Percentiles rank a stretch among this genome's conserved stretches.
These are phyloP conservation scores for Fraxinus dipetala DNA, from an alignment of 305 asterid genomes.

Conservation along the genomic window DNA sequence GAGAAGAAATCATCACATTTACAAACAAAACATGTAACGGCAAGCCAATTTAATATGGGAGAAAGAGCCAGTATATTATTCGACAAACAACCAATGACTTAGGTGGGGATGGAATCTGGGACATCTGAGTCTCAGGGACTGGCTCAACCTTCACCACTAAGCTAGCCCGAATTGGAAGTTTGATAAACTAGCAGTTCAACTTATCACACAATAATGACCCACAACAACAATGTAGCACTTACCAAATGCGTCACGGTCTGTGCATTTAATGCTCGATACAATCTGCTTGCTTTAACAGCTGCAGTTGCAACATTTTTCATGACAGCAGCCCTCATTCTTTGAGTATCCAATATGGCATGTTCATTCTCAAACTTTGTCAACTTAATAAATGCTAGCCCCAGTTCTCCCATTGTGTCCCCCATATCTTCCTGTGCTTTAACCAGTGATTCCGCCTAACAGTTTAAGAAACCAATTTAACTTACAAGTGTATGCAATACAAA, in stretches of 20 bases:
- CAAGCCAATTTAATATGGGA: neutral
- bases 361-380: constrained; percentile 82
- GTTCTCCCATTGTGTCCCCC: constrained; percentile 89
- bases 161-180: neutral
- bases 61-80: neutral
- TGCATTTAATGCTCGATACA: constrained; percentile 67
- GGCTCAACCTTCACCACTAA: neutral
- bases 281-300: constrained; percentile 87
- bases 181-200: neutral
- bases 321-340: constrained; percentile 72
- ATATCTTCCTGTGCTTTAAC: constrained; percentile 86
- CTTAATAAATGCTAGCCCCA: constrained; percentile 81
- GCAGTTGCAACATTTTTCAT: constrained; percentile 80
- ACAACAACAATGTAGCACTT: constrained; percentile 33
- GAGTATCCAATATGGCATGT: constrained; percentile 55
- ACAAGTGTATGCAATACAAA: constrained; percentile 9
- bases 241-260: constrained; percentile 78
- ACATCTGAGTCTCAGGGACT: neutral
- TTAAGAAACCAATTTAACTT: constrained; percentile 14
- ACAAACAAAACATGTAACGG: neutral
- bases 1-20: neutral
- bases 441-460: constrained; percentile 73
- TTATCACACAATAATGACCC: constrained; percentile 7
- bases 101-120: neutral
- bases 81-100: neutral